Evolutionary conservation across 495 filamentous ascomycete genomes (phyloP), one percentile per base, ranked within the genome.

Genomic region (Tuber calosporum): DNA sequence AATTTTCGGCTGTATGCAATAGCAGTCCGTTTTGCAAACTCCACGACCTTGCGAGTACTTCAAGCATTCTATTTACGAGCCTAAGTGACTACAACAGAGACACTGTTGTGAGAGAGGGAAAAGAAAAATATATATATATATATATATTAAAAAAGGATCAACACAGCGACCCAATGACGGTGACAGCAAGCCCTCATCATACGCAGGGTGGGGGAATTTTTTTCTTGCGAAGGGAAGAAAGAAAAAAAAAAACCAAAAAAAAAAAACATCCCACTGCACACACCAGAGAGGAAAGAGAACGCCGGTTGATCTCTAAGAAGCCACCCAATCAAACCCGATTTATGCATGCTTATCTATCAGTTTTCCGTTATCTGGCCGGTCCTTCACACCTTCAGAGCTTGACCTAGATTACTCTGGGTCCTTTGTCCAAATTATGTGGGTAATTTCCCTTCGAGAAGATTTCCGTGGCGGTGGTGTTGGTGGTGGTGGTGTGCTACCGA

Each of bases 231-330:
- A n/a, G n/a, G n/a, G 48, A 9, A 30, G 17, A 62, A 30, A 62
- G 26, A 30, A 62, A 62, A 0, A 4, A 17, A 30, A 13, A 58
- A 11, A 30, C 30, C 4, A 62, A 62, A 30, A 30, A 34, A 62
- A 34, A 62, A 62, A 62, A 62, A 62, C 53, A 62, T 62, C 53
- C 53, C 53, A 62, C 53, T 34, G 53, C 53, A 62, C 53, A 62
- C 53, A 62, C 53, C 53, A 62, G 53, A 26, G 48, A 58, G 48
- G 48, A 58, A 58, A 26, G 48, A 17, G 53, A 11, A 62, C 26
- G 30, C 53, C 26, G 53, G 53, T 62, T 62, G 53, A 62, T 62
- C 53, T 34, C 26, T 62, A 22, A 9, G 26, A 62, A 34, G 11
- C 53, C n/a, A 58, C 53, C 53, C 53, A 62, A 62, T 62, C 26